Conservation (phyloP, 2,329 filamentous ascomycete species). For the Aspergillus unguis region DNA sequence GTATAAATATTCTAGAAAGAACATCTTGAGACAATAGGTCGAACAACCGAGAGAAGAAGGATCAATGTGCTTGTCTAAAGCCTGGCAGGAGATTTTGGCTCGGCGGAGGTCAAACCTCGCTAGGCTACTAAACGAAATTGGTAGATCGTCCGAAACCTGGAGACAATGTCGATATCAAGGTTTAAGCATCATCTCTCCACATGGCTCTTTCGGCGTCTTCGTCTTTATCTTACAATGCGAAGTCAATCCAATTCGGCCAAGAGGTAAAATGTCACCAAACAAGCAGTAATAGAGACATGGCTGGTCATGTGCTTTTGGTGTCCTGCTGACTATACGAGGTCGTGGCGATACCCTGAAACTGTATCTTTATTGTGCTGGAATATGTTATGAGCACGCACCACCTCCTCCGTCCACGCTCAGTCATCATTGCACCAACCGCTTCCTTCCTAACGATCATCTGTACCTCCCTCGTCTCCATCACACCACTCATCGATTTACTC, state of each 20-base stretch:
- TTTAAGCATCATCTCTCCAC: no score
- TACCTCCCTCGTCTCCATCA: not conserved
- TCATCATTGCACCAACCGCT: not conserved
- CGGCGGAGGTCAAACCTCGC: not conserved
- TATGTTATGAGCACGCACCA: not conserved
- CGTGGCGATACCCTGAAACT: not conserved
- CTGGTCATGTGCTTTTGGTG: not conserved
- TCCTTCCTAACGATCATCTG: not conserved
- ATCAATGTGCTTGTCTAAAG: not conserved
- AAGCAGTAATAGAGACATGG: not conserved
- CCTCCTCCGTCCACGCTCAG: not conserved
- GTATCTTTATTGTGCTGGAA: not conserved
- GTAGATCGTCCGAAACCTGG: no score
- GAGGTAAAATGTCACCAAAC: not conserved
- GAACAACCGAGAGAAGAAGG: not conserved
- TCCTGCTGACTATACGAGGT: not conserved
- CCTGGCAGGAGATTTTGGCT: not conserved
- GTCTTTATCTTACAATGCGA: no score
- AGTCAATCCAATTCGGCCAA: not conserved
- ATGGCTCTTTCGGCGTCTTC: no score
- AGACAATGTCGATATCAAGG: no score
- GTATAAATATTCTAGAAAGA: conserved; percentile 21
- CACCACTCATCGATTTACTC: not conserved
- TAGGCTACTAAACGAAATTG: not conserved
- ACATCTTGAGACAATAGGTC: conserved; percentile 16